Evolutionary conservation across 2,329 filamentous ascomycete genomes (phyloP).

Genomic region (Cadophora sp.): DNA sequence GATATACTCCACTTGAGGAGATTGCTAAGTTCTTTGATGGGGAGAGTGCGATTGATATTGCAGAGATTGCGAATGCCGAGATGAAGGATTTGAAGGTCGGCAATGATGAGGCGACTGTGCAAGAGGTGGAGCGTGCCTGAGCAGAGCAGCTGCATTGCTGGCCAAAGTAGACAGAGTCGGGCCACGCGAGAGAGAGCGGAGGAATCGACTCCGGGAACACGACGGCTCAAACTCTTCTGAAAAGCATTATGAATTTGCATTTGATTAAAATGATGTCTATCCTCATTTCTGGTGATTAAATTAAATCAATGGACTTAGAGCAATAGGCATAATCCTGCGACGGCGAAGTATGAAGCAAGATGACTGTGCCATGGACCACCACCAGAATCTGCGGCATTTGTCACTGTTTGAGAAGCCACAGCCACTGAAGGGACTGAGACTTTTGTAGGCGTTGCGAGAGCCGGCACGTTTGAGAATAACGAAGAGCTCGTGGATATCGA

Average conservation of each 20-base stretch:
- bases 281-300: background rate
- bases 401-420: background rate
- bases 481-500: background rate
- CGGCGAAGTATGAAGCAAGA: background rate
- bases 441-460: background rate
- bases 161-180: no score
- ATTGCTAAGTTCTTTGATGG: conserved; percentile 52
- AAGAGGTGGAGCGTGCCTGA: conserved; percentile 10
- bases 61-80: conserved; percentile 18
- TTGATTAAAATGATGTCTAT: background rate
- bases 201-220: background rate
- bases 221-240: background rate
- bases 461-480: background rate
- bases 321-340: background rate
- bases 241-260: background rate
- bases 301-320: background rate
- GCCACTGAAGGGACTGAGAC: background rate
- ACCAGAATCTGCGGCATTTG: background rate
- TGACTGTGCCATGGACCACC: background rate
- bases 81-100: conserved; percentile 9
- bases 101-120: background rate
- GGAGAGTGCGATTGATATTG: conserved; percentile 44
- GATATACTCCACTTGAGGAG: conserved; percentile 51
- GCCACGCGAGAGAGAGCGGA: background rate
- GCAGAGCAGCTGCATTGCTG: no score